Evolutionary conservation across 768 basidiomycete genomes (phyloP), one percentile per base, ranked within the genome.

Genomic region (Suillus sp.): DNA sequence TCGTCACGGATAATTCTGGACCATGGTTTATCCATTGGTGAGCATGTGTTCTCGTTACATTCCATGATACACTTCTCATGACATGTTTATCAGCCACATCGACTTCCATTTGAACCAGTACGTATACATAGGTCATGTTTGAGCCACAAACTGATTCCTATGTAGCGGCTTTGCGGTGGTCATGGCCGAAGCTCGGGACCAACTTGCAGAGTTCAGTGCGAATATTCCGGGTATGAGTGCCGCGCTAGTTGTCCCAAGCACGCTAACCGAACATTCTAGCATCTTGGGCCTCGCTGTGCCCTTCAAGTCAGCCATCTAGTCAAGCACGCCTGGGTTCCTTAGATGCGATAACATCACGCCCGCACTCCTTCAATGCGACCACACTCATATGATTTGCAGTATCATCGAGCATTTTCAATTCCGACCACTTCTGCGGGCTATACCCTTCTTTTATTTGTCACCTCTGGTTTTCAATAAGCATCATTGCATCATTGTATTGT

Each of bases 1-100:
- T 87, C 73, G 69, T 75, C 30, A 87, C 88, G 3, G 83, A 90
- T 68, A 90, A 90, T 72, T 81, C 87, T 4, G 89, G 89, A 13
- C 83, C 83, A 3, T 88, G 86, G 83, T 76, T 83, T 66, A 64
- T 83, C 35, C 83, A 83, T 65, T 83, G 75, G 75, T 72, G 42
- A 59, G 69, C 42, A 56, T 10, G 22, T 10, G 14, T 47, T 50
- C 22, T 40, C 7, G n/a, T 16, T 14, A 37, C 11, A 37, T 59
- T 32, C 27, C 51, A 5, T 25, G 18, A 10, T 38, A 27, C 47
- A 3, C 32, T 10, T 16, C 16, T 11, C 22, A 61, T 67, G 60
- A 67, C 25, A 18, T 1, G 2, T 59, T 65, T 4, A 38, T 42
- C 32, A 76, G 75, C 61, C 74, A 75, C 58, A 72, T 75, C 50